Evolutionary conservation across 352 stramenopile species (phyloP).

Genomic region (Globisporangium alternatum): DNA sequence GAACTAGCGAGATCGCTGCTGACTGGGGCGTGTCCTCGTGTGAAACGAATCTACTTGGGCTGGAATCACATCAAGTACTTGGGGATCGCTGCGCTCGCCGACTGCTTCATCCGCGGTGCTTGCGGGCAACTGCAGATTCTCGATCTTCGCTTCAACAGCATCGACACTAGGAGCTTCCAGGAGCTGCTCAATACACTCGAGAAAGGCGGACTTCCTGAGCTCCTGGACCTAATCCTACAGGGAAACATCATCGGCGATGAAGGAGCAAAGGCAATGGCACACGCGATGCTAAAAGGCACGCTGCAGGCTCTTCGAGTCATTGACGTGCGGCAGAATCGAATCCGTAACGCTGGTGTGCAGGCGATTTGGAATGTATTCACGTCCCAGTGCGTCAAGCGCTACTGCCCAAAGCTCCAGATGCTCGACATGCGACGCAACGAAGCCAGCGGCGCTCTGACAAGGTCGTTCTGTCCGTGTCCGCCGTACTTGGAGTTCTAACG

Average conservation of each 20-base stretch:
- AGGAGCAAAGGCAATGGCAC: slow-evolving; percentile 47
- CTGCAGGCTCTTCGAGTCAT: slow-evolving; percentile 38
- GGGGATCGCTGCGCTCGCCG: slow-evolving; percentile 41
- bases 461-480: slow-evolving; percentile 54
- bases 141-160: slow-evolving; percentile 63
- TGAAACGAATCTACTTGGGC: slow-evolving; percentile 50
- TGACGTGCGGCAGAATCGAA: slow-evolving; percentile 63
- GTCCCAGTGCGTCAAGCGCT: slow-evolving; percentile 39
- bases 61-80: slow-evolving; percentile 71
- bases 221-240: slow-evolving; percentile 46
- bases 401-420: slow-evolving; percentile 57
- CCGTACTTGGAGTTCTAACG: slow-evolving; percentile 49
- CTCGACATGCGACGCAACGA: slow-evolving; percentile 69
- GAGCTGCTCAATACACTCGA: slow-evolving; percentile 42
- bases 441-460: slow-evolving; percentile 39
- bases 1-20: slow-evolving; percentile 62
- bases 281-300: slow-evolving; percentile 54
- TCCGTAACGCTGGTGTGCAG: slow-evolving; percentile 52
- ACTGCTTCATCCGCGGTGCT: slow-evolving; percentile 52
- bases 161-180: slow-evolving; percentile 40
- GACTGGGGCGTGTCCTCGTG: slow-evolving; percentile 59
- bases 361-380: slow-evolving; percentile 76
- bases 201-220: slow-evolving; percentile 47
- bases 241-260: slow-evolving; percentile 63
- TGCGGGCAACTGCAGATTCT: slow-evolving; percentile 53